phyloP scores from a whole-genome alignment of 2,329 filamentous ascomycete genomes.

The Talaromyces sp. region DNA sequence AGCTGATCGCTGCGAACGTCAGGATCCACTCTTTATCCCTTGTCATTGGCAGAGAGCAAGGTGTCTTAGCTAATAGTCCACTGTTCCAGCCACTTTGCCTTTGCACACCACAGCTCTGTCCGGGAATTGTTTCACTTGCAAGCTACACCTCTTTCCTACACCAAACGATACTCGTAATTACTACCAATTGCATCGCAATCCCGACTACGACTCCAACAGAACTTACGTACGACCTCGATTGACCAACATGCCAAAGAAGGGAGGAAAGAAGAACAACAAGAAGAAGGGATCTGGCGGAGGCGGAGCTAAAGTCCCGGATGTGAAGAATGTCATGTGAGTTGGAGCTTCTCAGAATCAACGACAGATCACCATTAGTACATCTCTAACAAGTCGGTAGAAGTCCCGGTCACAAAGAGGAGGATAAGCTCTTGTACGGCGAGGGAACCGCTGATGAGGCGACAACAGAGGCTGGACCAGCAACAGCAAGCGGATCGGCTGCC shows the following conservation, averaged over 20 bases:
- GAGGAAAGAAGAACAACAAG: constrained; percentile 18
- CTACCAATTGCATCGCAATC: background rate
- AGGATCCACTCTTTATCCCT: constrained; percentile 12
- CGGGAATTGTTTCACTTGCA: background rate
- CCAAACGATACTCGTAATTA: background rate
- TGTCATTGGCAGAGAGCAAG: constrained; percentile 18
- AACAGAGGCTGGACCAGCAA: background rate
- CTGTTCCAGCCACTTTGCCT: constrained; percentile 13
- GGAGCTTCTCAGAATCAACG: background rate
- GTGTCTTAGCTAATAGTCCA: constrained; percentile 17
- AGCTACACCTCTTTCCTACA: background rate
- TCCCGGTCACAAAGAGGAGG: constrained; percentile 15
- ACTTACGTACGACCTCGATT: background rate
- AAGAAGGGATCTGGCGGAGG: constrained; percentile 14
- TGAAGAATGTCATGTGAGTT: constrained; percentile 17
- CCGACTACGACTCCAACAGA: background rate
- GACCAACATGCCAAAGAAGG: constrained; percentile 17
- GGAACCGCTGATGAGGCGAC: background rate
- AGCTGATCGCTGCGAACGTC: constrained; percentile 6
- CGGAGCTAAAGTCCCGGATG: constrained; percentile 14
- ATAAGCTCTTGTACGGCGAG: constrained; percentile 12
- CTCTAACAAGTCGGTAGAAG: constrained; percentile 7
- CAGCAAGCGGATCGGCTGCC: constrained; percentile 10
- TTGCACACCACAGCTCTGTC: background rate
- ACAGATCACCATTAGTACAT: background rate